Evolutionary conservation across 768 basidiomycete species (phyloP).

Genomic region (Mycena indigotica): DNA sequence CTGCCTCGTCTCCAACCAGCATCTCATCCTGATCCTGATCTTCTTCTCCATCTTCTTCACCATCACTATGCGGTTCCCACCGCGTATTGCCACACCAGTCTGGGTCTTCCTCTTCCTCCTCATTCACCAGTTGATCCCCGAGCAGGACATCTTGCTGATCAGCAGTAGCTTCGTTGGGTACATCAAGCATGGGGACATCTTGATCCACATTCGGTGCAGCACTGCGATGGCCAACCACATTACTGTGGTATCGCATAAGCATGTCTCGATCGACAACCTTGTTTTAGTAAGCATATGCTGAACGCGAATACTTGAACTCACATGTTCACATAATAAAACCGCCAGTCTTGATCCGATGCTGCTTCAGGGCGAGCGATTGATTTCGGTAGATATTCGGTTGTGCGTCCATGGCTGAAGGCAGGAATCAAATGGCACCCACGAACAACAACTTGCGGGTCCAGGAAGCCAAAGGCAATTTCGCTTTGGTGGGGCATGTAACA

Average conservation of each 20-base stretch:
- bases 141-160: too few species aligned
- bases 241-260: conserved; percentile 1
- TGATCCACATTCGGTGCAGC: too few species aligned
- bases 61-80: too few species aligned
- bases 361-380: neutral
- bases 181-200: too few species aligned
- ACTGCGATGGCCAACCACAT: neutral
- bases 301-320: neutral
- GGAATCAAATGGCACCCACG: neutral
- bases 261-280: conserved; percentile 3
- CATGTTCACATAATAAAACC: neutral
- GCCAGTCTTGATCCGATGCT: neutral
- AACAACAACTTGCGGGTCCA: neutral
- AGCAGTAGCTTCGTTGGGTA: too few species aligned
- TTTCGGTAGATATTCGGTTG: neutral
- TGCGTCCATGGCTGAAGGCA: neutral
- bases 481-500: neutral
- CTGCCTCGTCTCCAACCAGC: too few species aligned
- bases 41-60: too few species aligned
- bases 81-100: too few species aligned
- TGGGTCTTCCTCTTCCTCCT: too few species aligned
- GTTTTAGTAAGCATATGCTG: neutral
- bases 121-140: too few species aligned
- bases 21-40: too few species aligned
- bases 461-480: neutral